Evolutionary conservation across 176 grass and related monocot genomes (phyloP).

Genomic region (Aegilops speltoides): DNA sequence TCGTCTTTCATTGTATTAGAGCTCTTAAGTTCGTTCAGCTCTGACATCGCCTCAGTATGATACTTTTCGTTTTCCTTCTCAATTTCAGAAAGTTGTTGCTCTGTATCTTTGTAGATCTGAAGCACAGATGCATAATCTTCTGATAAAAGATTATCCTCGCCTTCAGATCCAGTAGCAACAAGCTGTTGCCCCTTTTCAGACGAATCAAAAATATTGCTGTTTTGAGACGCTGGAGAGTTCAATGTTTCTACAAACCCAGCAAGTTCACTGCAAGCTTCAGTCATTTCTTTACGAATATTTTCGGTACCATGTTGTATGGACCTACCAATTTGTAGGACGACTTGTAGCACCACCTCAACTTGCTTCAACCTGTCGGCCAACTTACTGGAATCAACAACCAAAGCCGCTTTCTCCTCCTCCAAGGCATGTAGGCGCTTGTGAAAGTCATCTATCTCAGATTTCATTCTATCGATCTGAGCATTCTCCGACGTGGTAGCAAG

Average conservation of each 20-base stretch:
- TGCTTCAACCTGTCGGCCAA: constrained; percentile 53
- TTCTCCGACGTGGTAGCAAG: constrained; percentile 52
- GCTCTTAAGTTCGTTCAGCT: constrained; percentile 62
- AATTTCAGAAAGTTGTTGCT: constrained; percentile 48
- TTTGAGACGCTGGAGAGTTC: constrained; percentile 25
- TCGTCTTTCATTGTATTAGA: constrained; percentile 63
- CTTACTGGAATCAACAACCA: constrained; percentile 39
- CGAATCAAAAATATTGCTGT: constrained; percentile 16
- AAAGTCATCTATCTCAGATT: constrained; percentile 53
- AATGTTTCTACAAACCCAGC: constrained; percentile 44
- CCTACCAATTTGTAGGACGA: constrained; percentile 36
- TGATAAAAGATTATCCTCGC: constrained; percentile 39
- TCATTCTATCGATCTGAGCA: constrained; percentile 67
- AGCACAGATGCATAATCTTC: constrained; percentile 45
- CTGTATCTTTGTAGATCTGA: constrained; percentile 53
- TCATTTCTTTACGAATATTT: constrained; percentile 45
- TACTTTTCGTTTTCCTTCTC: constrained; percentile 50
- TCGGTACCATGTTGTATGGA: constrained; percentile 33
- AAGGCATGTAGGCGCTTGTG: constrained; percentile 40
- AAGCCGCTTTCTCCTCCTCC: constrained; percentile 45
- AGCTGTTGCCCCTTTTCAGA: constrained; percentile 24
- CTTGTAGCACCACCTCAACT: constrained; percentile 48
- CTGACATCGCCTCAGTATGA: constrained; percentile 46
- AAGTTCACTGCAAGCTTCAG: constrained; percentile 40
- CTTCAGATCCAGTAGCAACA: constrained; percentile 34